These are phyloP conservation scores for Endotrypanum monterogeii DNA, from an alignment of 208 protist species.

Conservation along the genomic window DNA sequence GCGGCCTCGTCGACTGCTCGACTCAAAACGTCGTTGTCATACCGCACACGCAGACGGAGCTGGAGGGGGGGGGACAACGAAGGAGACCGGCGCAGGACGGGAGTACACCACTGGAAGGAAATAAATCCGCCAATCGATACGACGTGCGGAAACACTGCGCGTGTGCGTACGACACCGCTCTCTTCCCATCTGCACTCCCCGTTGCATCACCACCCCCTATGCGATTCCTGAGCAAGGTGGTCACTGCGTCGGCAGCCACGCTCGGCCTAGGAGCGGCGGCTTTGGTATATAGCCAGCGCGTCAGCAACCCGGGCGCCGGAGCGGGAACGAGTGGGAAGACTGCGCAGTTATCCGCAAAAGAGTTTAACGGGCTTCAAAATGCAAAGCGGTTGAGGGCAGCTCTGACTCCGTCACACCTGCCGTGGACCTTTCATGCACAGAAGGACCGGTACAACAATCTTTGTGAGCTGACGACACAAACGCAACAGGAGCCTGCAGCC, in stretches of 20 bases:
- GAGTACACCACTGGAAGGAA: background rate
- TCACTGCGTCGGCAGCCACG: constrained; percentile 9
- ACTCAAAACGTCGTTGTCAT: too few relatives aligned
- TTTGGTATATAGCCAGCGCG: constrained; percentile 17
- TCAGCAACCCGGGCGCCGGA: background rate
- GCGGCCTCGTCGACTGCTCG: too few relatives aligned
- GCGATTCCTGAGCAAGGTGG: constrained; percentile 29
- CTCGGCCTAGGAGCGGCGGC: constrained; percentile 13
- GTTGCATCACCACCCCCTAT: background rate
- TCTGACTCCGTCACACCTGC: constrained; percentile 46
- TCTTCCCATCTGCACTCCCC: too few relatives aligned
- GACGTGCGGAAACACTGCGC: background rate
- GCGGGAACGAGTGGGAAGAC: background rate
- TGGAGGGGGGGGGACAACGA: background rate
- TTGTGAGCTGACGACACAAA: constrained; percentile 11
- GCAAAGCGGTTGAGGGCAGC: constrained; percentile 39
- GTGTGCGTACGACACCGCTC: background rate
- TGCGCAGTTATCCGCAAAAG: constrained; percentile 46
- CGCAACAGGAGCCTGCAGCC: background rate
- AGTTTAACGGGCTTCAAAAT: constrained; percentile 75
- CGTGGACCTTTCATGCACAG: constrained; percentile 41
- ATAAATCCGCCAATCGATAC: background rate
- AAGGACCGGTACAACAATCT: constrained; percentile 20
- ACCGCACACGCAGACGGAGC: too few relatives aligned
- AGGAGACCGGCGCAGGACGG: background rate